phyloP scores from a whole-genome alignment of 169 alveolate species.

The Cryptosporidium bovis region DNA sequence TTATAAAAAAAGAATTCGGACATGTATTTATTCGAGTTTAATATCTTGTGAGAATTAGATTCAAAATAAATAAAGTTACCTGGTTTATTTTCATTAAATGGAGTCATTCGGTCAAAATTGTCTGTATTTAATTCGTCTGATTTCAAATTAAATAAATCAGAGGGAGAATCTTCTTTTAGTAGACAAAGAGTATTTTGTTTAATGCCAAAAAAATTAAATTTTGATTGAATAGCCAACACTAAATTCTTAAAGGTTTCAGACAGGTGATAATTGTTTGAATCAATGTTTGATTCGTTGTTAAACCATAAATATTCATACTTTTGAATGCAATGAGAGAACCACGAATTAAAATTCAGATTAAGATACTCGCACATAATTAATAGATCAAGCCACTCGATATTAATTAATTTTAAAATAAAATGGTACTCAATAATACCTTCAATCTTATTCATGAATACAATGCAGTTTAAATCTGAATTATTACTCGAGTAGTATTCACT shows the following conservation, averaged over 20 bases:
- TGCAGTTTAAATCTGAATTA: neutral
- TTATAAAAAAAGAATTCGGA: slow-evolving; percentile 14
- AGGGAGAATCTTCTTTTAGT: slow-evolving; percentile 16
- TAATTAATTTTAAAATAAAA: slow-evolving; percentile 23
- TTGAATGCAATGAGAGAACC: slow-evolving; percentile 44
- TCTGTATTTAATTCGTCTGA: no score
- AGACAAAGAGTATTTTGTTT: slow-evolving; percentile 45
- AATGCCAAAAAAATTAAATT: slow-evolving; percentile 39
- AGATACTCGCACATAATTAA: slow-evolving; percentile 34
- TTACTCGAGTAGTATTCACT: neutral
- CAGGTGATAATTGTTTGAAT: neutral
- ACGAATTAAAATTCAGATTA: slow-evolving; percentile 33
- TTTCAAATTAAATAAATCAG: neutral
- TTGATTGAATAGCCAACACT: slow-evolving; percentile 11
- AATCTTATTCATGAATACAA: slow-evolving; percentile 11
- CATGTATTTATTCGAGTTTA: neutral
- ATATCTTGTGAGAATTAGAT: neutral
- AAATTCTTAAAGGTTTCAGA: slow-evolving; percentile 19
- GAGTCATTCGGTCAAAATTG: no score
- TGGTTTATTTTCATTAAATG: no score
- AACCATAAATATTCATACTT: slow-evolving; percentile 39
- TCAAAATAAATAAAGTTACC: neutral
- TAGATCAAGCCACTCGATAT: slow-evolving; percentile 39
- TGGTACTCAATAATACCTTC: slow-evolving; percentile 28
- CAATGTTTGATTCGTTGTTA: neutral